Conservation (phyloP, 2,329 filamentous ascomycete genomes). For the Pseudonectria buxi region DNA sequence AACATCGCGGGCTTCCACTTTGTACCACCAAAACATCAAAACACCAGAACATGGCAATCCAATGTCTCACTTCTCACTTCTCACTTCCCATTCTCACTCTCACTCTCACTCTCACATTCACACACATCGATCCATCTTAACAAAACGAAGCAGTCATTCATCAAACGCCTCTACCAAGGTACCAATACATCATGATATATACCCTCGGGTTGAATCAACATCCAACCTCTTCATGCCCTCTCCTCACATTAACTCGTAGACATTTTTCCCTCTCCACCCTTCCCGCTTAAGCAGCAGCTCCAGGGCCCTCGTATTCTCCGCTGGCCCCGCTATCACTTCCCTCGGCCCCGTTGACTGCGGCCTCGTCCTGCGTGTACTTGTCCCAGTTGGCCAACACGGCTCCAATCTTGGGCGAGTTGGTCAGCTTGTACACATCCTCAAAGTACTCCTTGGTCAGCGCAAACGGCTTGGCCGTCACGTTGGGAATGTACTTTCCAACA, state of each 20-base stretch:
- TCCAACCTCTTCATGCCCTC: slow-evolving; percentile 14
- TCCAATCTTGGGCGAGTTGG: slow-evolving; percentile 73
- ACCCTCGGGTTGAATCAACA: slow-evolving; percentile 13
- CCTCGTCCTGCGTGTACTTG: slow-evolving; percentile 54
- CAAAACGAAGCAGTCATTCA: slow-evolving; percentile 5
- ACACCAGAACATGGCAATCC: neutral
- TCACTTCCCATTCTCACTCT: neutral
- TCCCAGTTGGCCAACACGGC: slow-evolving; percentile 83
- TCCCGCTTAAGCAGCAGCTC: slow-evolving; percentile 33
- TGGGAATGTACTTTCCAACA: slow-evolving; percentile 97
- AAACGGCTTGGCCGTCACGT: slow-evolving; percentile 94
- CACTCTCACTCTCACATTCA: neutral
- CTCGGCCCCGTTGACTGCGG: slow-evolving; percentile 24
- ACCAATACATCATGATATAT: slow-evolving; percentile 22
- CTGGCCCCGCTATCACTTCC: slow-evolving; percentile 35
- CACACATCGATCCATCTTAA: slow-evolving; percentile 10
- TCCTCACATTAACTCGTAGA: too few species aligned
- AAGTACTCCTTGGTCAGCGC: slow-evolving; percentile 98
- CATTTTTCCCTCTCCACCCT: slow-evolving; percentile 9
- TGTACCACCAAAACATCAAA: slow-evolving; percentile 1
- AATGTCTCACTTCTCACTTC: neutral
- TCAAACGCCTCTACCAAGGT: slow-evolving; percentile 18
- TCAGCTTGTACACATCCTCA: slow-evolving; percentile 94
- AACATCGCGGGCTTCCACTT: too few species aligned
- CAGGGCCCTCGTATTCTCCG: slow-evolving; percentile 34